Percentiles rank a stretch among this genome's conserved stretches.
phyloP scores from a whole-genome alignment of 1,139 yeast genomes.

The Candida sp. region DNA sequence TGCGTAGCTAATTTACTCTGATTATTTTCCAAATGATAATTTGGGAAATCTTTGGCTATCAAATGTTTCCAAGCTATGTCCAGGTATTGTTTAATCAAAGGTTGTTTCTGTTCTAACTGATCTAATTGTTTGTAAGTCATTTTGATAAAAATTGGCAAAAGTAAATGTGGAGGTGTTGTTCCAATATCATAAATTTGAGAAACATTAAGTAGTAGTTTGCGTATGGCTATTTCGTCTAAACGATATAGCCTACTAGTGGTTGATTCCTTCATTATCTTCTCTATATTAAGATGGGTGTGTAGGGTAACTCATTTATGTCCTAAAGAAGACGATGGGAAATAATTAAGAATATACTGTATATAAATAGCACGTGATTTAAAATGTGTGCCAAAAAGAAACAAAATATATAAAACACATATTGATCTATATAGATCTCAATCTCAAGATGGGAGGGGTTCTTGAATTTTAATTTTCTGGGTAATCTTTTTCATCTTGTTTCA shows the following conservation, averaged over 20 bases:
- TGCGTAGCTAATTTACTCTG: conserved; percentile 5
- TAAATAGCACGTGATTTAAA: too few relatives aligned
- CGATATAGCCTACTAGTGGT: neutral
- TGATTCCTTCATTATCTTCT: neutral
- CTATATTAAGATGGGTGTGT: too few relatives aligned
- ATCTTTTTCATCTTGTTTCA: too few relatives aligned
- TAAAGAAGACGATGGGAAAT: too few relatives aligned
- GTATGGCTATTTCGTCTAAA: neutral
- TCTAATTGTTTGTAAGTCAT: conserved; percentile 47
- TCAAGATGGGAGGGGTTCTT: too few relatives aligned
- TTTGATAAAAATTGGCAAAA: conserved; percentile 38
- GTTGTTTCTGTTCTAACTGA: conserved; percentile 49
- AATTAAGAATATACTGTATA: too few relatives aligned
- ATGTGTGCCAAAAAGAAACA: too few relatives aligned
- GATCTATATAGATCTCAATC: too few relatives aligned
- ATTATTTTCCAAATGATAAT: conserved; percentile 22
- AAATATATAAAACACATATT: too few relatives aligned
- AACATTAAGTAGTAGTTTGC: neutral
- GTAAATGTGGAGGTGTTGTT: conserved; percentile 45
- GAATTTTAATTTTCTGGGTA: too few relatives aligned
- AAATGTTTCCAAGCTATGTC: conserved; percentile 37
- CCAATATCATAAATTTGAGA: conserved; percentile 36
- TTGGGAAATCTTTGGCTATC: conserved; percentile 49
- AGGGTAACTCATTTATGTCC: too few relatives aligned
- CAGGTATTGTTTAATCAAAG: neutral